Evolutionary conservation across 164 flowering plant species (phyloP).

Genomic region (Aristolochia fimbriata): DNA sequence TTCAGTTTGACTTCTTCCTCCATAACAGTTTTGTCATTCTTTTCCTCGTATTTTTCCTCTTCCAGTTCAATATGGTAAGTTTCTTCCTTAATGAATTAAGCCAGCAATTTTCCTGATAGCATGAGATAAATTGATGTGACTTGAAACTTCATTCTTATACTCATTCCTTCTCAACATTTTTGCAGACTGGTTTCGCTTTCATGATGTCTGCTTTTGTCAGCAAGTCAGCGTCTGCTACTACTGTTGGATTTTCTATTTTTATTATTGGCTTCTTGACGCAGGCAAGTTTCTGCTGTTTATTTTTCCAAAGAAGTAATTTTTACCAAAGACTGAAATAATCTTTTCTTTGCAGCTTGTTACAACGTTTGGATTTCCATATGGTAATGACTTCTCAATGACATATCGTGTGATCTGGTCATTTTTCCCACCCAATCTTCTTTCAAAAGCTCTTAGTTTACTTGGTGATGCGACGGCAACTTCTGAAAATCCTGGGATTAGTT

Average conservation of each 20-base stretch:
- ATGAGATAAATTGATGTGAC: not conserved
- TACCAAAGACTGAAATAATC: constrained; percentile 7
- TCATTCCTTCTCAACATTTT: not conserved
- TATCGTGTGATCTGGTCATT: constrained; percentile 58
- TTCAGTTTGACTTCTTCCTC: constrained; percentile 84
- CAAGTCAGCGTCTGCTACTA: constrained; percentile 78
- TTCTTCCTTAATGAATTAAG: constrained; percentile 1
- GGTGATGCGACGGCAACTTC: constrained; percentile 55
- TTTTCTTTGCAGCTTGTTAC: constrained; percentile 61
- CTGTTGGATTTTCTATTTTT: constrained; percentile 73
- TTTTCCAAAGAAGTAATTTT: not conserved
- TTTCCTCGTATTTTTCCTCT: constrained; percentile 75
- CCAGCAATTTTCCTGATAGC: not conserved
- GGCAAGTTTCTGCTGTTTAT: constrained; percentile 22
- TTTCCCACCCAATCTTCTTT: constrained; percentile 87
- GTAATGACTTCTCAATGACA: constrained; percentile 10
- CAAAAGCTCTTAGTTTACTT: constrained; percentile 50
- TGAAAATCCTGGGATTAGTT: constrained; percentile 72
- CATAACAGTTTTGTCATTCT: constrained; percentile 70
- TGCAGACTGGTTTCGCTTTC: constrained; percentile 74
- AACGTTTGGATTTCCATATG: constrained; percentile 70
- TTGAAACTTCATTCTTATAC: not conserved
- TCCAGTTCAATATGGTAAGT: constrained; percentile 89
- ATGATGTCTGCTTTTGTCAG: constrained; percentile 76
- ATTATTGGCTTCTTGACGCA: constrained; percentile 77